Base-by-base conservation (phyloP, 768 basidiomycete genomes). In the Rhizopogon vinicolor region DNA sequence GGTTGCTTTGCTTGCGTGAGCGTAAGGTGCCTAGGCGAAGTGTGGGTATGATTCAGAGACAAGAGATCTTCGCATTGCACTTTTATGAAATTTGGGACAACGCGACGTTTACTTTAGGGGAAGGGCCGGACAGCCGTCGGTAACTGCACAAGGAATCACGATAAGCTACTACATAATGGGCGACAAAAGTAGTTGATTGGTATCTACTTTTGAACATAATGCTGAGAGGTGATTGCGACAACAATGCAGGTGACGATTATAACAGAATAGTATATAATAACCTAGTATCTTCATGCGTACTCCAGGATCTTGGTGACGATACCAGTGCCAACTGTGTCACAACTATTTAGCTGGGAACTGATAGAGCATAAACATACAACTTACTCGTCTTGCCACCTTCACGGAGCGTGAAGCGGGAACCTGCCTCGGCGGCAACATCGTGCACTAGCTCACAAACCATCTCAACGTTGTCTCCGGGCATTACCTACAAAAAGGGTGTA, bases 391-490 rank as follows among this genome's bases (percentile, higher is more conserved):
- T 95, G 67, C 93, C 91, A 61, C 93, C 94, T 72, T 97, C 94
- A 62, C 94, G 88, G 56, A 97, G 83, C 25, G 95, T 98, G 75
- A 98, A 97, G 51, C 78, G 84, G 57, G 87, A 86, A 51, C 96
- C 93, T 59, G 85, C 80, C 72, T 98, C 96, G 42, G 90, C 81
- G 22, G 93, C 93, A 58, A 97, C 86, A 65, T 95, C 92, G 63
- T 86, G 85, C 25, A 87, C 80, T 39, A 98, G 81, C 28, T 82
- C 76, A 68, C 91, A 92, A 53, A 91, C 78, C 78, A 98, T 86
- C 74, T 97, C 94, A 52, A 98, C 87, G 65, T 96, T 96, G 76
- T 98, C 96, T 58, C 96, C 96, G 48, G 96, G 96, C 92, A 97
- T 95, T 62, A 98, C 86, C 86, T 90, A 62, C 14, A 10, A 49